Base-by-base conservation (phyloP, 78 protist species). In the Trichosphaerium sp. region DNA sequence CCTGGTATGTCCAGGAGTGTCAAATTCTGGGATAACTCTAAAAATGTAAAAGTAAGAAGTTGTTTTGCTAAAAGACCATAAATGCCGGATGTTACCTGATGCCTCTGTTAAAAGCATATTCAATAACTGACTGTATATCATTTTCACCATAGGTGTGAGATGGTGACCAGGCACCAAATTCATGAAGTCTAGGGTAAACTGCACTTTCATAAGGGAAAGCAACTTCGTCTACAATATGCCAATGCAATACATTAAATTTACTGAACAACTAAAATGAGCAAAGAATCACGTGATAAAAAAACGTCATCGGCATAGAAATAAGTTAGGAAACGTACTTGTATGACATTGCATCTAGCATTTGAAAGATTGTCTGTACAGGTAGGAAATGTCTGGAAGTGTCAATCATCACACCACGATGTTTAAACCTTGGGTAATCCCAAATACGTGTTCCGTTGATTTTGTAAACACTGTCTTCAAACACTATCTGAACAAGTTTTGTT, bases 1-100 rank as follows among this genome's bases (percentile, higher is more conserved):
- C 23, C 65, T 75, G 12, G 93, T 62, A 75, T 93, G 97, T 23
- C 94, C 97, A 4, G 97, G 97, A 47, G 75, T 80, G 75, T 93
- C 97, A 52, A 91, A 35, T 39, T 90, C 94, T 11, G 80, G 68
- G 8, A 87, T 41, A 4, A 91, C 94, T 47, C 81, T n/a, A n/a
- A n/a, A n/a, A n/a, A n/a, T n/a, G n/a, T n/a, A n/a, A n/a, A n/a
- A n/a, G n/a, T n/a, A n/a, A n/a, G n/a, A n/a, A n/a, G n/a, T n/a
- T n/a, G n/a, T n/a, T n/a, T n/a, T n/a, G n/a, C n/a, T n/a, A n/a
- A n/a, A n/a, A n/a, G n/a, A n/a, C n/a, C n/a, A n/a, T n/a, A n/a
- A n/a, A n/a, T n/a, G n/a, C n/a, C n/a, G n/a, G n/a, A n/a, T n/a
- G n/a, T n/a, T n/a, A n/a, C n/a, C n/a, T 78, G 35, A 92, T 67